Conservation (phyloP, 139 green algal genomes). For the Coelastrella sp. region DNA sequence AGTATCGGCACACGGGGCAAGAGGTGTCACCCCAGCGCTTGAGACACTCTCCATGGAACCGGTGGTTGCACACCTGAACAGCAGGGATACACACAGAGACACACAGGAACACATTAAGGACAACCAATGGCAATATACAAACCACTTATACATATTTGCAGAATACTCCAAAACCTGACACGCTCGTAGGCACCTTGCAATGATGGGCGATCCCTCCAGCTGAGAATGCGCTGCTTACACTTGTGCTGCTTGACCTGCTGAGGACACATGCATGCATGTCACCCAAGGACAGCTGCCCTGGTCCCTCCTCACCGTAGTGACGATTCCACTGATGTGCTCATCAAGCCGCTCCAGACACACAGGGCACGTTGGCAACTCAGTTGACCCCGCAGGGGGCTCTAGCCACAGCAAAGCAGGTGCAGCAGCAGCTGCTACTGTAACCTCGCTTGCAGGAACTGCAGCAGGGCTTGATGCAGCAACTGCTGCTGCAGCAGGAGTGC, state of each 20-base stretch:
- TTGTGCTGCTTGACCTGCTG: neutral
- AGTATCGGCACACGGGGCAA: constrained; percentile 95
- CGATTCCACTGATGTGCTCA: constrained; percentile 85
- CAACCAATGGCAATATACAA: too few relatives aligned
- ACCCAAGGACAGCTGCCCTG: neutral
- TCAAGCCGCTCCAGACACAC: constrained; percentile 98
- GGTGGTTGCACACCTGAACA: constrained; percentile 91
- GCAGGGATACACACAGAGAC: neutral
- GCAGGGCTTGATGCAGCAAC: neutral
- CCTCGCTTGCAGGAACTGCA: neutral
- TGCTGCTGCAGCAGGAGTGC: neutral
- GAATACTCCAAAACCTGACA: too few relatives aligned
- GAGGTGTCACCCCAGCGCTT: constrained; percentile 91
- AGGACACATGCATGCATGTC: neutral
- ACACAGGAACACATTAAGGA: too few relatives aligned
- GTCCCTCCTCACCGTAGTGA: constrained; percentile 20
- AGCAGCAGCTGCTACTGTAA: neutral
- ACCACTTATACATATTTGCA: too few relatives aligned
- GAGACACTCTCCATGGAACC: constrained; percentile 97
- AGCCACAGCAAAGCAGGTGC: constrained; percentile 27
- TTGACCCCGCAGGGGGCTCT: constrained; percentile 66
- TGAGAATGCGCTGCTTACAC: too few relatives aligned
- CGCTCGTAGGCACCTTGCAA: too few relatives aligned
- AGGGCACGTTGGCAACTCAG: constrained; percentile 94
- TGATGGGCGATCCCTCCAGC: too few relatives aligned